These are phyloP conservation scores for Teratosphaeria zuluensis DNA, from an alignment of 2,329 filamentous ascomycete genomes.

Conservation along the genomic window DNA sequence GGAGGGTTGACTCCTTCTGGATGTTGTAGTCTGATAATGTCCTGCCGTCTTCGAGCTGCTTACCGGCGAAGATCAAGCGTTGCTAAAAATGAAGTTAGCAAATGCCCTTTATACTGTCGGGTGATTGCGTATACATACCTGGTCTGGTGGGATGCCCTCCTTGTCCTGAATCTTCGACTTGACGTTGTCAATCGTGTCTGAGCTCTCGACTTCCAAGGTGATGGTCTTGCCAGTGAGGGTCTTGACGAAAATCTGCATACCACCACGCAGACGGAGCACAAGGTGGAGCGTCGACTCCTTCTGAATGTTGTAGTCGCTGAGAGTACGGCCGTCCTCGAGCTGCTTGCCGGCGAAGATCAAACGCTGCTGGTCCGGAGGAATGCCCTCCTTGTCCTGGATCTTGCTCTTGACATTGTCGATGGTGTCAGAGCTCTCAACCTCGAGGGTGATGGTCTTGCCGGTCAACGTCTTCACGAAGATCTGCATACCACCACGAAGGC, in stretches of 20 bases:
- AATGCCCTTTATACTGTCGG: background rate
- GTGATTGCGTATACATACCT: conserved; percentile 28
- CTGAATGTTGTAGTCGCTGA: conserved; percentile 95
- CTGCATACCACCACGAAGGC: conserved; percentile 63
- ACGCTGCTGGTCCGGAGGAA: conserved; percentile 89
- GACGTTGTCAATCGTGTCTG: conserved; percentile 88
- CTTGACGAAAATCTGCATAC: conserved; percentile 54
- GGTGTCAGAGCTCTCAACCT: conserved; percentile 80
- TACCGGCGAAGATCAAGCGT: conserved; percentile 86
- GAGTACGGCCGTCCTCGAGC: conserved; percentile 83
- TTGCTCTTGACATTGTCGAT: conserved; percentile 93
- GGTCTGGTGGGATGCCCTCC: conserved; percentile 84
- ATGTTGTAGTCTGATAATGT: conserved; percentile 95
- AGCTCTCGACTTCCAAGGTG: conserved; percentile 80
- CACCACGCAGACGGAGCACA: conserved; percentile 53
- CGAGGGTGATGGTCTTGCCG: conserved; percentile 88
- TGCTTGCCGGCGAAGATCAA: conserved; percentile 95
- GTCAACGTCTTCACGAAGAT: conserved; percentile 35
- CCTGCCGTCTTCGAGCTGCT: conserved; percentile 86
- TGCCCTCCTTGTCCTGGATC: conserved; percentile 74
- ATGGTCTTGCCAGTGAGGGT: conserved; percentile 74
- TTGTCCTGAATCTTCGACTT: conserved; percentile 80
- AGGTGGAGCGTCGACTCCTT: conserved; percentile 60
- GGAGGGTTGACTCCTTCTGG: conserved; percentile 62
- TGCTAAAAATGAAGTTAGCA: conserved; percentile 37